phyloP scores from a whole-genome alignment of 257 asterid genomes.

The Salvia miltiorrhiza region DNA sequence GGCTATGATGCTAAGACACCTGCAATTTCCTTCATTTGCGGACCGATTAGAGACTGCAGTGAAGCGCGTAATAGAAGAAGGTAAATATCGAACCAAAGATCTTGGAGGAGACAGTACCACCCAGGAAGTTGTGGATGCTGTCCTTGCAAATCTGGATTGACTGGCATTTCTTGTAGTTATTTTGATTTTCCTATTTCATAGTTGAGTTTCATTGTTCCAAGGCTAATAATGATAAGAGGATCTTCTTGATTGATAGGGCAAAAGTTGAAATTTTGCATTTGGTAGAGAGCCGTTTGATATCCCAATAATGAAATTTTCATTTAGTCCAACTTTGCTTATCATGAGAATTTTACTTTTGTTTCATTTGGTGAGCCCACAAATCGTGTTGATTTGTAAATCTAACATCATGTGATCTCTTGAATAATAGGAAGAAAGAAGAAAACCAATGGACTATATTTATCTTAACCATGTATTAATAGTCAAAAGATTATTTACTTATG shows the following conservation, averaged over 20 bases:
- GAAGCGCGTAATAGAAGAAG: slow-evolving; percentile 55
- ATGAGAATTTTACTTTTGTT: not conserved
- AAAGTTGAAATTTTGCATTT: not conserved
- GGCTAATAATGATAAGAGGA: slow-evolving; percentile 17
- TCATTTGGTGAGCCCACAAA: not conserved
- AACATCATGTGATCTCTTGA: too few relatives aligned
- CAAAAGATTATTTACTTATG: too few relatives aligned
- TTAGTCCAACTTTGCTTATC: not conserved
- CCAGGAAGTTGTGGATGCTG: slow-evolving; percentile 80
- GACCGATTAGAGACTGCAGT: slow-evolving; percentile 81
- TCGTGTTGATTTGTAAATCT: not conserved
- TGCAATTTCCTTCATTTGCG: slow-evolving; percentile 85
- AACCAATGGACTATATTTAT: too few relatives aligned
- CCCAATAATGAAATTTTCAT: slow-evolving; percentile 1
- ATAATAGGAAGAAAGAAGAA: too few relatives aligned
- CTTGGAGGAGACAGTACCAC: slow-evolving; percentile 82
- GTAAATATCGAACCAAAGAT: slow-evolving; percentile 68
- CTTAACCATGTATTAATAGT: too few relatives aligned
- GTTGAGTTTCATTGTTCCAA: slow-evolving; percentile 18
- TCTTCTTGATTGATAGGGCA: slow-evolving; percentile 12
- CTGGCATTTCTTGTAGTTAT: not conserved
- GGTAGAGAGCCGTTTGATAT: not conserved
- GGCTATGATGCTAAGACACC: slow-evolving; percentile 91
- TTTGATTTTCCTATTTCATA: not conserved
- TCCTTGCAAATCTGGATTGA: slow-evolving; percentile 56